These are phyloP conservation scores for Suhomyces faveliae DNA, from an alignment of 805 yeast genomes.

Conservation along the genomic window DNA sequence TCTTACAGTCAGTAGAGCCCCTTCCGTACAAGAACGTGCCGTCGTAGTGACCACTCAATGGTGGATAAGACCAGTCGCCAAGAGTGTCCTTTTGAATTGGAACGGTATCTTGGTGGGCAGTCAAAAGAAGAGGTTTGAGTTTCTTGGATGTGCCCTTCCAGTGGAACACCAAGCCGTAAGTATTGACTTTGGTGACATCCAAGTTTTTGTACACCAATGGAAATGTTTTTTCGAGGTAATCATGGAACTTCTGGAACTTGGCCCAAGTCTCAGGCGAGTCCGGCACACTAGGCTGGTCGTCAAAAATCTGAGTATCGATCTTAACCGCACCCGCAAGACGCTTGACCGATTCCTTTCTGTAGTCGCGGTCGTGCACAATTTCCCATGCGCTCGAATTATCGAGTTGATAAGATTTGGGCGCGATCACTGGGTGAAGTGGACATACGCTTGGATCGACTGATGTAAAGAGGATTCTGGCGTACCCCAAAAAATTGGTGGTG, in stretches of 20 bases:
- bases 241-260: conserved; percentile 44
- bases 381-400: conserved; percentile 32
- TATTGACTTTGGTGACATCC: conserved; percentile 55
- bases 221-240: conserved; percentile 51
- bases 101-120: conserved; percentile 82
- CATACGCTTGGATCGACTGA: conserved; percentile 20
- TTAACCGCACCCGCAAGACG: conserved; percentile 58
- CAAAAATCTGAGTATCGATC: conserved; percentile 64
- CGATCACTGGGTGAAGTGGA: conserved; percentile 23
- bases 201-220: conserved; percentile 52
- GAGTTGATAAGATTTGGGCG: conserved; percentile 26
- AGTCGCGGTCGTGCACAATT: conserved; percentile 25
- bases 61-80: conserved; percentile 62
- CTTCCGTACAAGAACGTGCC: conserved; percentile 71
- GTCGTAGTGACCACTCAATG: conserved; percentile 60
- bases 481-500: conserved; percentile 19
- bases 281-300: conserved; percentile 48
- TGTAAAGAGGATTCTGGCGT: conserved; percentile 16
- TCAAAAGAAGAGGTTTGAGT: conserved; percentile 67
- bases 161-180: conserved; percentile 61
- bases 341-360: conserved; percentile 34
- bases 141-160: conserved; percentile 52
- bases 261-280: conserved; percentile 51
- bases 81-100: conserved; percentile 64
- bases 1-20: conserved; percentile 77